Percentiles rank a stretch among this genome's conserved stretches.
Evolutionary conservation across 345 rosid genomes (phyloP).

Genomic region (Psidium friedrichsthalianum): DNA sequence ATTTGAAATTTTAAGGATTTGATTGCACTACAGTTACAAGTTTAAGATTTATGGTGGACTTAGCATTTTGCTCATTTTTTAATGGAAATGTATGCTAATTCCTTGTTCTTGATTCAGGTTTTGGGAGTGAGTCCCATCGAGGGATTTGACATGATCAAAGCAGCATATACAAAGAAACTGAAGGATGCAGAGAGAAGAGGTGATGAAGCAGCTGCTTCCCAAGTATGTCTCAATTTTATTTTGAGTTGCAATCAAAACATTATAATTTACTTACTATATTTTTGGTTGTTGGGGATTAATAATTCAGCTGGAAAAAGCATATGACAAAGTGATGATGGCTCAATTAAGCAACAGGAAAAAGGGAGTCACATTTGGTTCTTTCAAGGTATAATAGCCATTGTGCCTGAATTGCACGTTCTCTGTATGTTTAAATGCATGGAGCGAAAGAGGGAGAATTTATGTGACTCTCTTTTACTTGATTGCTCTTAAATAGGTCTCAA

Average conservation of each 20-base stretch:
- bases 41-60: not conserved
- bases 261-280: not conserved
- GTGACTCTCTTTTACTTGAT: not conserved
- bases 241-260: not conserved
- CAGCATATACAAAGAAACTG: slow-evolving; percentile 53
- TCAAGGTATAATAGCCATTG: slow-evolving; percentile 35
- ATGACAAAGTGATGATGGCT: slow-evolving; percentile 91
- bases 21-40: not conserved
- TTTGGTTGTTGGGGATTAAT: not conserved
- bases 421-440: not conserved
- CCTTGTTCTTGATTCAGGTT: slow-evolving; percentile 34
- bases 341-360: slow-evolving; percentile 71
- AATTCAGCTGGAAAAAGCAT: slow-evolving; percentile 88
- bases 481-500: slow-evolving; percentile 56
- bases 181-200: slow-evolving; percentile 79
- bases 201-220: slow-evolving; percentile 72
- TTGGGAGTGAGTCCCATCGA: slow-evolving; percentile 81
- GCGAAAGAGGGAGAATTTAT: not conserved
- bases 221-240: slow-evolving; percentile 22
- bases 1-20: not conserved
- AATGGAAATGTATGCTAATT: not conserved
- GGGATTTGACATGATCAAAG: slow-evolving; percentile 74
- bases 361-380: slow-evolving; percentile 78
- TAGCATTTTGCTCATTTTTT: not conserved
- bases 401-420: not conserved